Evolutionary conservation across 2,329 filamentous ascomycete genomes (phyloP), one percentile per base, ranked within the genome.

Genomic region (Scytalidium sp.): DNA sequence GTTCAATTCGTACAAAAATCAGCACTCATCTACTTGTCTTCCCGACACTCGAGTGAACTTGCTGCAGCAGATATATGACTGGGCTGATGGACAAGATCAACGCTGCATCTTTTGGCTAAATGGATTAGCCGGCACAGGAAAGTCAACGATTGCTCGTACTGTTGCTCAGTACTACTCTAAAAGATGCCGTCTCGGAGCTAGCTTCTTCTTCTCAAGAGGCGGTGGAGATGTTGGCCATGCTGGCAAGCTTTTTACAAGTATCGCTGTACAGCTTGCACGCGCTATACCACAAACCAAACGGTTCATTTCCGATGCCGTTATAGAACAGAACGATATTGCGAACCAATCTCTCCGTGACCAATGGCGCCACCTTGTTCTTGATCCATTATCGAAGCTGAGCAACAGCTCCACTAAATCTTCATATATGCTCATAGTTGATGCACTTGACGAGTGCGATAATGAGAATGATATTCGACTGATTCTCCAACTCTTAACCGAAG

Each of bases 281-380:
- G 40, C 32, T 6, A 21, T 51, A 46, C 46, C 50, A 5, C 25
- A 40, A 20, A 13, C 51, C 19, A 36, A 36, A 23, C 8, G n/a
- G 1, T 17, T 52, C 25, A 50, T 54, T 40, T 45, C n/a, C 29
- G 47, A 51, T 2, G 51, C 49, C 41, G 20, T 52, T 22, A 44
- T 2, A 3, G 17, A 54, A 15, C 42, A 40, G 2, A 41, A 32
- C 19, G 53, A 52, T 41, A 51, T 56, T 48, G 43, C 41, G 19
- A 48, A 19, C 22, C 39, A 23, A 25, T 48, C 46, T 7, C 44
- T 77, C 71, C 19, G 74, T 53, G 11, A 73, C 71, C 68, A 74
- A 70, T 8, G 64, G 67, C 17, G 74, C 60, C 41, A 76, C 58
- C 55, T 76, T 71, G 48, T 75, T 64, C 2, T 67, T 53, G 6